These are phyloP conservation scores for Fonsecaea pugnacius DNA, from an alignment of 2,329 filamentous ascomycete genomes.

Conservation along the genomic window DNA sequence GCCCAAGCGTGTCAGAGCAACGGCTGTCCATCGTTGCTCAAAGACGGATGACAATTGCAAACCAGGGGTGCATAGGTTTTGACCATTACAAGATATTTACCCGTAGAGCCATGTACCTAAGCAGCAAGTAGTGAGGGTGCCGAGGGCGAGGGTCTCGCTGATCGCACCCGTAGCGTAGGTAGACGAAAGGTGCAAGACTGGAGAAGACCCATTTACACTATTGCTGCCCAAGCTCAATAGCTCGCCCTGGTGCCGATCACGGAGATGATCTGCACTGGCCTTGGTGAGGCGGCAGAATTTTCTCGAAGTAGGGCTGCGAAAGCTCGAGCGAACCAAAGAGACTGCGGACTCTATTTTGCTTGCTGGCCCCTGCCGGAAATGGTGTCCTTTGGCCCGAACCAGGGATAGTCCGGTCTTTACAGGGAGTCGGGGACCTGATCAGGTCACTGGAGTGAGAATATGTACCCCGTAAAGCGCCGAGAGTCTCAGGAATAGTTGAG, in stretches of 20 bases:
- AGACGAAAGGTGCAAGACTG: slow-evolving; percentile 12
- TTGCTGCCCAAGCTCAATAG: slow-evolving; percentile 29
- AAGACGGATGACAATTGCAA: background rate
- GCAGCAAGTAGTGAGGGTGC: slow-evolving; percentile 1
- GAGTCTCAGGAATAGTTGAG: background rate
- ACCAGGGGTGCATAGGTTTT: slow-evolving; percentile 3
- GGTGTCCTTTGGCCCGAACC: background rate
- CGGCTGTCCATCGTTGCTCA: background rate
- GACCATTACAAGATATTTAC: slow-evolving; percentile 2
- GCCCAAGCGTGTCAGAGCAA: background rate
- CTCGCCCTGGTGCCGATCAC: slow-evolving; percentile 28
- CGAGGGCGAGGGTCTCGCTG: slow-evolving; percentile 12
- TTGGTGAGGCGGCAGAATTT: slow-evolving; percentile 29
- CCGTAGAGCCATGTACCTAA: background rate
- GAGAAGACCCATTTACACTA: slow-evolving; percentile 20
- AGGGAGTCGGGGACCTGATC: background rate
- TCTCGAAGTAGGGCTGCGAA: slow-evolving; percentile 21
- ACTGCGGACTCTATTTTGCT: background rate
- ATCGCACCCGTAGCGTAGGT: background rate
- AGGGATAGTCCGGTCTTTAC: background rate
- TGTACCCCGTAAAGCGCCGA: background rate
- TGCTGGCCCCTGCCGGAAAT: background rate
- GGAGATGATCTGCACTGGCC: slow-evolving; percentile 30
- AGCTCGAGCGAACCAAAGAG: background rate
- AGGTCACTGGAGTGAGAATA: background rate